phyloP scores from a whole-genome alignment of 768 basidiomycete genomes.

The Kondoa malvinella region DNA sequence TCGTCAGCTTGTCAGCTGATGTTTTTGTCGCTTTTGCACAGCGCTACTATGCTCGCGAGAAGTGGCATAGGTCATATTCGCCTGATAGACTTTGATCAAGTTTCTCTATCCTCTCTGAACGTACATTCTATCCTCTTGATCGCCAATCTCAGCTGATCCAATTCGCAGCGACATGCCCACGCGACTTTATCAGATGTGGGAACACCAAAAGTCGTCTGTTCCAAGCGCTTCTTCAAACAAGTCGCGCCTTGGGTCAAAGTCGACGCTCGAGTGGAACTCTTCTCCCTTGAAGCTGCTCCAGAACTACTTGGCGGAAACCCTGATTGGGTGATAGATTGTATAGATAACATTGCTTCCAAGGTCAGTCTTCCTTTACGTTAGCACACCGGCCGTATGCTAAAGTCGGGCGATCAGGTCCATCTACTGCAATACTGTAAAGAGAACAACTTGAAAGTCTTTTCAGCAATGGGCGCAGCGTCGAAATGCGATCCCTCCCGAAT shows the following conservation, averaged over 20 bases:
- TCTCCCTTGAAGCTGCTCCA: constrained; percentile 60
- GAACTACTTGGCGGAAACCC: constrained; percentile 39
- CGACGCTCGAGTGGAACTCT: constrained; percentile 65
- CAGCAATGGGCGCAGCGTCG: constrained; percentile 90
- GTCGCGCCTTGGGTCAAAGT: constrained; percentile 74
- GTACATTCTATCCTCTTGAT: constrained; percentile 15
- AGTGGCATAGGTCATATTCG: constrained; percentile 25
- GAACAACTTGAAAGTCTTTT: constrained; percentile 70
- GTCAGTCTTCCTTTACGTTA: constrained; percentile 15
- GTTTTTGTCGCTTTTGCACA: constrained; percentile 34
- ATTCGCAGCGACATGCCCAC: constrained; percentile 54
- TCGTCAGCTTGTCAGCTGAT: constrained; percentile 55
- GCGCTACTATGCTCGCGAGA: constrained; percentile 26
- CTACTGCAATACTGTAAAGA: constrained; percentile 74
- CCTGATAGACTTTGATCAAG: constrained; percentile 70
- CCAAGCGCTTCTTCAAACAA: constrained; percentile 43
- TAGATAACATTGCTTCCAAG: constrained; percentile 93
- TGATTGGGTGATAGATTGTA: constrained; percentile 97
- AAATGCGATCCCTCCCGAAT: constrained; percentile 88
- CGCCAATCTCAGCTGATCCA: background rate
- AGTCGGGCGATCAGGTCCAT: constrained; percentile 42
- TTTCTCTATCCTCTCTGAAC: constrained; percentile 85
- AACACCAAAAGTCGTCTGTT: constrained; percentile 75
- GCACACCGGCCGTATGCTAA: background rate
- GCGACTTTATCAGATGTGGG: constrained; percentile 80